Conservation (phyloP, 257 asterid species). For the Sherardia arvensis region DNA sequence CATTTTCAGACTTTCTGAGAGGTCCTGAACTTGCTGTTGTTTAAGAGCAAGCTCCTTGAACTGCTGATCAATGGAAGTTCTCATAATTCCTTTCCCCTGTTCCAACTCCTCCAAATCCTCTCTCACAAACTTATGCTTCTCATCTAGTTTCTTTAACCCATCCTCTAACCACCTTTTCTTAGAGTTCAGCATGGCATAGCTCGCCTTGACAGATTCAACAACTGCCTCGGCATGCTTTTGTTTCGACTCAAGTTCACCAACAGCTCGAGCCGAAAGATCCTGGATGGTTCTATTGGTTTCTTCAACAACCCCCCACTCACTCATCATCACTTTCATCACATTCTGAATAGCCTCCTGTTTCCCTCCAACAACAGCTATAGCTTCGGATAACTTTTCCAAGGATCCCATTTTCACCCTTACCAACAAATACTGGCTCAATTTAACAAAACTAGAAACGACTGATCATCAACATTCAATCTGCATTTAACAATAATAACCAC, state of each 20-base stretch:
- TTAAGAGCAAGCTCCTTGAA: conserved; percentile 1
- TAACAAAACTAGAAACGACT: neutral
- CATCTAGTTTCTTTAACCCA: conserved; percentile 12
- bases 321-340: conserved; percentile 5
- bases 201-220: conserved; percentile 2
- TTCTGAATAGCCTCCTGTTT: neutral
- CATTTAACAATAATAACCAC: neutral
- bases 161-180: conserved; percentile 4
- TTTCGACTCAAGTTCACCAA: neutral
- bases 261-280: neutral
- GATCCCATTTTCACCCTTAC: conserved; percentile 1
- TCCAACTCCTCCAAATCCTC: conserved; percentile 6
- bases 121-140: conserved; percentile 10
- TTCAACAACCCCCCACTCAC: conserved; percentile 3
- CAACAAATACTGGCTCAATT: neutral
- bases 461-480: neutral
- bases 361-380: conserved; percentile 1
- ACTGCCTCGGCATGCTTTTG: neutral
- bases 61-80: conserved; percentile 6
- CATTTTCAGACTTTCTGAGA: neutral
- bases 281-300: neutral
- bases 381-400: conserved; percentile 6
- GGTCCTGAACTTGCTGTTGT: conserved; percentile 14
- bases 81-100: neutral
- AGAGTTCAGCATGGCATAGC: neutral